These are phyloP conservation scores for Lepraria neglecta DNA, from an alignment of 495 filamentous ascomycete species.

Conservation along the genomic window DNA sequence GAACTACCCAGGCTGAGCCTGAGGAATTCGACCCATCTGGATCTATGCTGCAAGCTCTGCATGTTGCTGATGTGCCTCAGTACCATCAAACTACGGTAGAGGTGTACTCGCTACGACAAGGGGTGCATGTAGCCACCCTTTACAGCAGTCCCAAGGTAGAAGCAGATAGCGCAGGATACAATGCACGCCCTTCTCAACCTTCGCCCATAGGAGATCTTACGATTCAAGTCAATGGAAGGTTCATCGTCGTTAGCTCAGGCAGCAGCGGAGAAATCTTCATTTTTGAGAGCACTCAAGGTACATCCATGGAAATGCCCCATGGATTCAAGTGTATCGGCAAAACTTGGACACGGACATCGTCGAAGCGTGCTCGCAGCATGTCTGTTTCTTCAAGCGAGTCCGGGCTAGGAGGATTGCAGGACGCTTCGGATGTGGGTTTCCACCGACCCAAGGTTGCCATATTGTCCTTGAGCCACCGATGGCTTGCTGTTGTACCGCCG, in stretches of 20 bases:
- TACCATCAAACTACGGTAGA: slow-evolving; percentile 78
- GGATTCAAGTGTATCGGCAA: slow-evolving; percentile 68
- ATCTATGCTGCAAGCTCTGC: slow-evolving; percentile 26
- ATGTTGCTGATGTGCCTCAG: slow-evolving; percentile 34
- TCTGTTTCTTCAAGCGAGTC: slow-evolving; percentile 51
- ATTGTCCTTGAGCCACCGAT: slow-evolving; percentile 68
- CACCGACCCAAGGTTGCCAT: slow-evolving; percentile 51
- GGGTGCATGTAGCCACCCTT: slow-evolving; percentile 60
- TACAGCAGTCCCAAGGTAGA: slow-evolving; percentile 45
- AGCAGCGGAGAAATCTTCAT: slow-evolving; percentile 80
- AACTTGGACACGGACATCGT: slow-evolving; percentile 75
- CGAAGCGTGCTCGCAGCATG: slow-evolving; percentile 41
- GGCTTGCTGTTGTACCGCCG: slow-evolving; percentile 81
- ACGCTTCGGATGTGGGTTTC: slow-evolving; percentile 40
- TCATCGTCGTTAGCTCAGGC: slow-evolving; percentile 67
- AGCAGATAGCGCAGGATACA: slow-evolving; percentile 33
- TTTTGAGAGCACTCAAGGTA: slow-evolving; percentile 39
- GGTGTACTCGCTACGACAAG: slow-evolving; percentile 69
- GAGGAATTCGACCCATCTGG: slow-evolving; percentile 27
- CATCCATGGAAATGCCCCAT: slow-evolving; percentile 31
- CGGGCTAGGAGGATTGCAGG: slow-evolving; percentile 47
- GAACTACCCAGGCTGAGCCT: slow-evolving; percentile 16
- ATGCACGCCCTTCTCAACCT: slow-evolving; percentile 44
- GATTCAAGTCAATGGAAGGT: slow-evolving; percentile 60
- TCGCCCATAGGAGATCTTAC: slow-evolving; percentile 63